phyloP scores from a whole-genome alignment of 345 rosid species.

The Brassica cretica region DNA sequence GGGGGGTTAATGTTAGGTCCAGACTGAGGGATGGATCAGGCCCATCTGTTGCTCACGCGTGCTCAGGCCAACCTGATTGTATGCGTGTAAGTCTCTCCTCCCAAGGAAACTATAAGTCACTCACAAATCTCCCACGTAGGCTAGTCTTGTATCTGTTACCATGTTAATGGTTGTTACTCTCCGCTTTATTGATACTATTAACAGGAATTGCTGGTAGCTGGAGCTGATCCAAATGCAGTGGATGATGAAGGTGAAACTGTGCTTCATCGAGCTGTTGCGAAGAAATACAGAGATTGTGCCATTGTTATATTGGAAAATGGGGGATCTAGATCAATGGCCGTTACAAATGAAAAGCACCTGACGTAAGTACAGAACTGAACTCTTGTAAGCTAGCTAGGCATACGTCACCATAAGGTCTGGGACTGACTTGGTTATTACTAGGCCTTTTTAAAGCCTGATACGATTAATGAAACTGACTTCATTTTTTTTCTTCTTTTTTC shows the following conservation, averaged over 20 bases:
- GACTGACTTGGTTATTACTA: neutral
- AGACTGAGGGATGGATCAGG: conserved; percentile 85
- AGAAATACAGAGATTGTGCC: conserved; percentile 91
- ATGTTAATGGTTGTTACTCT: conserved; percentile 16
- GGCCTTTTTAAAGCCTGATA: conserved; percentile 6
- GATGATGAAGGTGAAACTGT: conserved; percentile 99
- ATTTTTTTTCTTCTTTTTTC: neutral
- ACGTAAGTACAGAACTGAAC: conserved; percentile 58
- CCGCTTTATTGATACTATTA: conserved; percentile 21
- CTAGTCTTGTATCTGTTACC: conserved; percentile 7
- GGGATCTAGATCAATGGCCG: conserved; percentile 83
- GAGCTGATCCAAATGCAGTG: conserved; percentile 98
- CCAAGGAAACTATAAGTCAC: conserved; percentile 19
- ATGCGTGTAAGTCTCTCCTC: conserved; percentile 71
- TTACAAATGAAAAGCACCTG: conserved; percentile 67
- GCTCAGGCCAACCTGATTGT: conserved; percentile 99
- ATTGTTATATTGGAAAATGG: conserved; percentile 84
- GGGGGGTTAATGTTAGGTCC: conserved; percentile 79
- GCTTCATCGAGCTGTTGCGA: conserved; percentile 83
- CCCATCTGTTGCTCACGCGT: conserved; percentile 93
- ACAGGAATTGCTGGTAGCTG: conserved; percentile 91
- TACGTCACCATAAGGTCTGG: conserved; percentile 11
- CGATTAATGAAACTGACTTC: neutral
- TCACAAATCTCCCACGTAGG: no score
- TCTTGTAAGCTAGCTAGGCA: conserved; percentile 16